These are phyloP conservation scores for Solanum tarijense DNA, from an alignment of 257 asterid species.

Conservation along the genomic window DNA sequence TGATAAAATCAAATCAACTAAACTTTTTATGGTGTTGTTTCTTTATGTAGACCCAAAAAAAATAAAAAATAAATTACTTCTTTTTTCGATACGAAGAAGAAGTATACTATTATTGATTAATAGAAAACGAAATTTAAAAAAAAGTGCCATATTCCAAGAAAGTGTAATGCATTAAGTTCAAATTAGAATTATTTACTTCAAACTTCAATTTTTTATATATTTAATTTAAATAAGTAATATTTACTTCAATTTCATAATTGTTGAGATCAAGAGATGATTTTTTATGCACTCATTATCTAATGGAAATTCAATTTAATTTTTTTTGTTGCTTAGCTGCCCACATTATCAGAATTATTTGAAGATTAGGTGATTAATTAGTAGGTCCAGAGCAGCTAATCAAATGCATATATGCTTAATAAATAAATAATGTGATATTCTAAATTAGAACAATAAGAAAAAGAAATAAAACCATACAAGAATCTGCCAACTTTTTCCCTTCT, in stretches of 20 bases:
- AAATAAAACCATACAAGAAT: background rate
- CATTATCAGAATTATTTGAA: background rate
- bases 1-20: background rate
- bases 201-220: background rate
- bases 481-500: background rate
- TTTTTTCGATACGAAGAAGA: background rate
- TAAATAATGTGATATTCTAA: background rate
- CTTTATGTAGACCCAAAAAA: background rate
- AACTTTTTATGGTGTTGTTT: background rate
- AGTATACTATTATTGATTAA: background rate
- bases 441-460: constrained; percentile 1
- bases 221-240: background rate
- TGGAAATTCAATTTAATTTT: background rate
- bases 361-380: constrained; percentile 3
- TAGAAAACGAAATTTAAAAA: too few species aligned
- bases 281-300: background rate
- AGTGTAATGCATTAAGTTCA: background rate
- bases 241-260: background rate
- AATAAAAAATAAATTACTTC: background rate
- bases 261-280: background rate
- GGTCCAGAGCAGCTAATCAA: constrained; percentile 4
- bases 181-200: background rate
- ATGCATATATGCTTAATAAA: background rate
- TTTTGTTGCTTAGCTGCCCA: constrained; percentile 14
- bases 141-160: background rate